A percentile compares a stretch with the other conserved stretches of the same genome.
Evolutionary conservation across 1,284 basidiomycete genomes (phyloP).

Genomic region (Blastosporella zonata): DNA sequence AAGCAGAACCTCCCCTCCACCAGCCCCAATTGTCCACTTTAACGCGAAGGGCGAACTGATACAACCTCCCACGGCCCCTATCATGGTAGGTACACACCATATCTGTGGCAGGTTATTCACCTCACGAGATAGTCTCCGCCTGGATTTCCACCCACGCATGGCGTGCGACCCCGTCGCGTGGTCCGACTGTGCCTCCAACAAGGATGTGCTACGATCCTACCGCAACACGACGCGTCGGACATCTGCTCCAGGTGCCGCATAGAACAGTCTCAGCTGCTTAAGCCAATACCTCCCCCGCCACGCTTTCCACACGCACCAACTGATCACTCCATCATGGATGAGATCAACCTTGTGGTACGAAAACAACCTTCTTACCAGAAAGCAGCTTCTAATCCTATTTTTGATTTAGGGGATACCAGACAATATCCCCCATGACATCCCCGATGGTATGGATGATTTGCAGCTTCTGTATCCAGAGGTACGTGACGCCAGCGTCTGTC

Average conservation of each 20-base stretch:
- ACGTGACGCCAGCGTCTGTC: not conserved
- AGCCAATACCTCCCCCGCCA: not conserved
- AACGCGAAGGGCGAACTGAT: constrained; percentile 20
- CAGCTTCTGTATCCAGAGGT: constrained; percentile 19
- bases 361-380: too few species aligned
- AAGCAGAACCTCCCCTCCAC: not conserved
- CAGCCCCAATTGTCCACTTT: constrained; percentile 15
- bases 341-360: not conserved
- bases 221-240: not conserved
- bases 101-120: not conserved
- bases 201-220: constrained; percentile 13
- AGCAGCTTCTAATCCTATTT: not conserved
- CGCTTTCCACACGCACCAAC: not conserved
- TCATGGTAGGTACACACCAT: not conserved
- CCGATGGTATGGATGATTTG: constrained; percentile 7
- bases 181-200: constrained; percentile 9
- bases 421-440: not conserved
- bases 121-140: not conserved
- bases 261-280: not conserved
- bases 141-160: not conserved
- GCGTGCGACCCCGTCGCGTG: not conserved
- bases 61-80: not conserved
- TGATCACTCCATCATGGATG: not conserved
- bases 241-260: constrained; percentile 9
- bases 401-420: not conserved